Evolutionary conservation across 1,284 basidiomycete species (phyloP).

Genomic region (Sanghuangporus weigelae): DNA sequence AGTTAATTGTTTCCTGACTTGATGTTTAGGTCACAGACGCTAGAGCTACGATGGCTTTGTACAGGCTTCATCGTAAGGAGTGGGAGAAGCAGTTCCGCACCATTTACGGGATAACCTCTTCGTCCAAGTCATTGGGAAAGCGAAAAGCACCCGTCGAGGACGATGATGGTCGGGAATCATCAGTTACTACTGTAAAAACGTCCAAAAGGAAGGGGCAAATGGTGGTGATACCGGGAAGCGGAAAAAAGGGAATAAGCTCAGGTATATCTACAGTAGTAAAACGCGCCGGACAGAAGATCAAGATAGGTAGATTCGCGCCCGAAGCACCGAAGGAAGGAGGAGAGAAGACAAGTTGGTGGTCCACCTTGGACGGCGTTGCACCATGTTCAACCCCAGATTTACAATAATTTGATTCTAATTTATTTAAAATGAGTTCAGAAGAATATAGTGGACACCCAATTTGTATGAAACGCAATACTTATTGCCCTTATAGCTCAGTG

Average conservation of each 20-base stretch:
- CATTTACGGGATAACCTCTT: slow-evolving; percentile 19
- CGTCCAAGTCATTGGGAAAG: slow-evolving; percentile 5
- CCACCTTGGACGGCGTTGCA: slow-evolving; percentile 1
- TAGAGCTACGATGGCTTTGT: slow-evolving; percentile 93
- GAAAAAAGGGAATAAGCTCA: slow-evolving; percentile 64
- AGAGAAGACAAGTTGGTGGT: slow-evolving; percentile 7
- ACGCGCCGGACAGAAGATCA: slow-evolving; percentile 19
- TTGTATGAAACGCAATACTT: background rate
- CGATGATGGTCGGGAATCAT: slow-evolving; percentile 8
- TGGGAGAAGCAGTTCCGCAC: slow-evolving; percentile 66
- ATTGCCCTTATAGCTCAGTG: slow-evolving; percentile 11
- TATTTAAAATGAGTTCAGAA: background rate
- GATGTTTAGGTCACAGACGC: slow-evolving; percentile 79
- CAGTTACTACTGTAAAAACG: slow-evolving; percentile 9
- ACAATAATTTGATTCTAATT: too few species aligned
- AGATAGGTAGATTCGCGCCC: background rate
- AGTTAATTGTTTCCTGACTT: background rate
- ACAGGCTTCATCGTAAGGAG: slow-evolving; percentile 77
- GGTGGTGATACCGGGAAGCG: slow-evolving; percentile 43
- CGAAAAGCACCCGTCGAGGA: slow-evolving; percentile 2
- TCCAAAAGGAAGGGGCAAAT: slow-evolving; percentile 18
- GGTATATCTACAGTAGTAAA: slow-evolving; percentile 62
- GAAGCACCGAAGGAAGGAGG: background rate
- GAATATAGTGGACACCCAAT: background rate
- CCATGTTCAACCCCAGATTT: background rate